Evolutionary conservation across 2,329 filamentous ascomycete species (phyloP).

Genomic region (Ceratocystis huliohia): DNA sequence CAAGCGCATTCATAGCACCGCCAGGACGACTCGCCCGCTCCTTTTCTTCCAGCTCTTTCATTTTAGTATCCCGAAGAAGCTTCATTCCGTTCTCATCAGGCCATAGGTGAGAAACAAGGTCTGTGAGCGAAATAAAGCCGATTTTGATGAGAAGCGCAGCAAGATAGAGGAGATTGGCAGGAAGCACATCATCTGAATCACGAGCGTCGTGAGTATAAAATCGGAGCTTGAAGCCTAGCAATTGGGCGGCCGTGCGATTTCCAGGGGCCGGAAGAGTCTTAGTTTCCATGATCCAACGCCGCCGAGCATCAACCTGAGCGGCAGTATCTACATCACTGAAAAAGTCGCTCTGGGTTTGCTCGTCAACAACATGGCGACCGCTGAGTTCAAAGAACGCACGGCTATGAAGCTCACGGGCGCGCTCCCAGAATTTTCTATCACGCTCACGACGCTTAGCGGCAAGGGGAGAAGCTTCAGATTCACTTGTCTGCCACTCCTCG

Average conservation of each 20-base stretch:
- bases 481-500: slow-evolving; percentile 46
- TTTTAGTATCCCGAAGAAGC: slow-evolving; percentile 52
- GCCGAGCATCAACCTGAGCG: slow-evolving; percentile 43
- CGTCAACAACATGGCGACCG: slow-evolving; percentile 46
- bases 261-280: slow-evolving; percentile 71
- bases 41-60: slow-evolving; percentile 65
- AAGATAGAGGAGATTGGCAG: slow-evolving; percentile 85
- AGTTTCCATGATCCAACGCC: slow-evolving; percentile 68
- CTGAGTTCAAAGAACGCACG: slow-evolving; percentile 85
- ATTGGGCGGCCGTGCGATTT: slow-evolving; percentile 82
- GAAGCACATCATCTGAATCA: slow-evolving; percentile 62
- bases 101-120: slow-evolving; percentile 86
- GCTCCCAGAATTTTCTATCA: slow-evolving; percentile 68
- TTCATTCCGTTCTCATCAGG: slow-evolving; percentile 76
- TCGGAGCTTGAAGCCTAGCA: slow-evolving; percentile 91
- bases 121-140: slow-evolving; percentile 83
- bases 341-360: slow-evolving; percentile 8
- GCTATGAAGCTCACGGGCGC: slow-evolving; percentile 62
- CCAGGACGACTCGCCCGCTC: slow-evolving; percentile 60
- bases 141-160: slow-evolving; percentile 90
- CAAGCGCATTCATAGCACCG: slow-evolving; percentile 66
- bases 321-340: slow-evolving; percentile 41
- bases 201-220: slow-evolving; percentile 80
- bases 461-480: slow-evolving; percentile 54
- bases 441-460: slow-evolving; percentile 46